Evolutionary conservation across 495 filamentous ascomycete species (phyloP).

Genomic region (Xeromyces bisporus): DNA sequence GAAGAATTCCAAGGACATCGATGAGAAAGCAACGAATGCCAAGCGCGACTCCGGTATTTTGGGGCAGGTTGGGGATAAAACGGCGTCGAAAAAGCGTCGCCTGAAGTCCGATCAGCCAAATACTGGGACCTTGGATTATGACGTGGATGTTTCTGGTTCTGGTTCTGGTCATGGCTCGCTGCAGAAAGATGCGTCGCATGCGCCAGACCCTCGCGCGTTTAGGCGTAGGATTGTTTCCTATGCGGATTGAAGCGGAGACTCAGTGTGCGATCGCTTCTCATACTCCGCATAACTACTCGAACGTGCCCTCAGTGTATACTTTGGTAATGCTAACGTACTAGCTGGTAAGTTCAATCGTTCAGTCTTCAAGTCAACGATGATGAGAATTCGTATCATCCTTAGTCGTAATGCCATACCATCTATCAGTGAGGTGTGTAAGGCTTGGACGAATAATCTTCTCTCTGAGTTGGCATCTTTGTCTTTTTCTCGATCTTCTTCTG

Average conservation of each 20-base stretch:
- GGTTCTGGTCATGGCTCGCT: background rate
- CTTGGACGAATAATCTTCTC: slow-evolving; percentile 26
- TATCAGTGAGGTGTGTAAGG: slow-evolving; percentile 20
- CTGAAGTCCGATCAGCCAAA: too few species aligned
- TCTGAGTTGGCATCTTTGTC: slow-evolving; percentile 11
- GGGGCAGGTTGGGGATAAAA: too few species aligned
- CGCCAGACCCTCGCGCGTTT: slow-evolving; percentile 3
- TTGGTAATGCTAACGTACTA: too few species aligned
- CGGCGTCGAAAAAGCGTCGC: too few species aligned
- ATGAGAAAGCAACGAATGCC: too few species aligned
- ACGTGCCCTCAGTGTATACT: too few species aligned
- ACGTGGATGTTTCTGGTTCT: background rate
- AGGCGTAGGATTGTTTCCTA: slow-evolving; percentile 24
- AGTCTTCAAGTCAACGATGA: slow-evolving; percentile 12
- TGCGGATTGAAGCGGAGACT: slow-evolving; percentile 21
- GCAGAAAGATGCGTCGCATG: background rate
- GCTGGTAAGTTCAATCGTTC: too few species aligned
- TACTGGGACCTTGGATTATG: slow-evolving; percentile 7
- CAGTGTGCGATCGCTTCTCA: too few species aligned
- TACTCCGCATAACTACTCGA: too few species aligned
- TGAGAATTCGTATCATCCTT: slow-evolving; percentile 31
- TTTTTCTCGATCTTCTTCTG: slow-evolving; percentile 9
- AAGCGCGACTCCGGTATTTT: background rate
- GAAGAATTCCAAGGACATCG: background rate
- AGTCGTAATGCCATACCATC: slow-evolving; percentile 31